Conservation (phyloP, 2,329 filamentous ascomycete genomes). For the Epichloe gansuensis region DNA sequence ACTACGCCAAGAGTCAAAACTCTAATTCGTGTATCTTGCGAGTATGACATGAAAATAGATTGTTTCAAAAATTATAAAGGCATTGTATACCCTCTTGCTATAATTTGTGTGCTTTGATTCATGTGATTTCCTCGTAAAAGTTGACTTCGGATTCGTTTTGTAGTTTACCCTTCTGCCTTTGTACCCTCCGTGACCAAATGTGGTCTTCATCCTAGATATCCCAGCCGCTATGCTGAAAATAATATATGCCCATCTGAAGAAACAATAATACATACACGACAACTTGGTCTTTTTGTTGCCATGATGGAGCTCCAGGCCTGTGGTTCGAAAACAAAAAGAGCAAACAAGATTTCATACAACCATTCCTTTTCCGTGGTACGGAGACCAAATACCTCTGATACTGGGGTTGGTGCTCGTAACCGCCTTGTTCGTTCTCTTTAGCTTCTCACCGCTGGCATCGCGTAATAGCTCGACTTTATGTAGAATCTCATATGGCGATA, state of each 20-base stretch:
- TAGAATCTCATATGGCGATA: constrained; percentile 68
- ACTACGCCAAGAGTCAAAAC: constrained; percentile 12
- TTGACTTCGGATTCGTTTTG: not conserved
- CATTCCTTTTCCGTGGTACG: constrained; percentile 51
- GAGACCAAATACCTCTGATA: constrained; percentile 60
- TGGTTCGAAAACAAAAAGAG: not conserved
- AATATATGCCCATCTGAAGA: constrained; percentile 11
- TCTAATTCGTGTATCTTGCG: not conserved
- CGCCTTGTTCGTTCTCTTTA: constrained; percentile 50
- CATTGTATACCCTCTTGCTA: not conserved
- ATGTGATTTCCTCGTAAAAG: not conserved
- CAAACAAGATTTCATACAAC: constrained; percentile 29
- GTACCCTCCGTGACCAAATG: not conserved
- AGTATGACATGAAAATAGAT: not conserved
- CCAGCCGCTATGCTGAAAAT: constrained; percentile 16
- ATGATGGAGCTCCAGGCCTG: constrained; percentile 2
- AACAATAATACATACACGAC: constrained; percentile 17
- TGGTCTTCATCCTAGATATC: constrained; percentile 9
- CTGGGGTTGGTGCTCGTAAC: constrained; percentile 52
- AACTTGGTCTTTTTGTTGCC: not conserved
- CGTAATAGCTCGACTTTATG: constrained; percentile 65
- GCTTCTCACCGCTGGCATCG: constrained; percentile 64
- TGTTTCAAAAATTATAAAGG: not conserved
- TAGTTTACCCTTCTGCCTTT: not conserved
- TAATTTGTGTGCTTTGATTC: not conserved